Evolutionary conservation across 1,284 basidiomycete species (phyloP).

Genomic region (Ganoderma leucocontextum): DNA sequence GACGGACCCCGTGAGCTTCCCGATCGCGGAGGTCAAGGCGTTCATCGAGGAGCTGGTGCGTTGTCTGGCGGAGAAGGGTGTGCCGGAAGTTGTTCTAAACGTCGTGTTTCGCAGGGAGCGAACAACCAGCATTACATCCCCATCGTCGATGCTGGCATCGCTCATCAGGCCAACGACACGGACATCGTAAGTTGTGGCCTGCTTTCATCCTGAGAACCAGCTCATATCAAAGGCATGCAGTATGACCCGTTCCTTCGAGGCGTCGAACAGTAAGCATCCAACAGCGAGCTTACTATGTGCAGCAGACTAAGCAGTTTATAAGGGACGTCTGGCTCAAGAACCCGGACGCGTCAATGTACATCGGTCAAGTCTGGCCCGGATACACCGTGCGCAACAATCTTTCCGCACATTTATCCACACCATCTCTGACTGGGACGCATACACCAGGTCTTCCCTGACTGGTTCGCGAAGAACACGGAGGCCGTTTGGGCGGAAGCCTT

Average conservation of each 20-base stretch:
- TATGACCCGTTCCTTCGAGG: constrained; percentile 58
- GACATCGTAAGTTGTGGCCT: constrained; percentile 45
- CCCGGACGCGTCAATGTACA: constrained; percentile 69
- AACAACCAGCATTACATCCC: constrained; percentile 50
- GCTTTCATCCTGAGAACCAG: constrained; percentile 15
- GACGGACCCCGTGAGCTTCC: constrained; percentile 70
- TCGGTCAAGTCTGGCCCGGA: constrained; percentile 75
- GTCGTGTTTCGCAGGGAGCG: constrained; percentile 32
- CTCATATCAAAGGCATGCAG: constrained; percentile 36
- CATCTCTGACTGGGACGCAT: not conserved
- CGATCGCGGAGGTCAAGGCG: constrained; percentile 58
- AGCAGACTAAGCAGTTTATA: constrained; percentile 28
- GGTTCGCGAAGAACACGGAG: constrained; percentile 67
- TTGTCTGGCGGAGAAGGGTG: not conserved
- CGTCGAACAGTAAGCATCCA: constrained; percentile 45
- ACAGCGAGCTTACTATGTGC: not conserved
- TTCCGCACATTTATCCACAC: not conserved
- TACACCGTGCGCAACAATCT: constrained; percentile 50
- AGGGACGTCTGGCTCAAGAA: constrained; percentile 73
- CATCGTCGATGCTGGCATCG: constrained; percentile 48
- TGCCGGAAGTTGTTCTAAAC: not conserved
- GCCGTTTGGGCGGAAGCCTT: constrained; percentile 40
- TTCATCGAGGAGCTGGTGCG: constrained; percentile 70
- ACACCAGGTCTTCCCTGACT: constrained; percentile 66
- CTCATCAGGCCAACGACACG: constrained; percentile 45